phyloP scores from a whole-genome alignment of 352 stramenopile genomes.

The Globisporangium emineosum region DNA sequence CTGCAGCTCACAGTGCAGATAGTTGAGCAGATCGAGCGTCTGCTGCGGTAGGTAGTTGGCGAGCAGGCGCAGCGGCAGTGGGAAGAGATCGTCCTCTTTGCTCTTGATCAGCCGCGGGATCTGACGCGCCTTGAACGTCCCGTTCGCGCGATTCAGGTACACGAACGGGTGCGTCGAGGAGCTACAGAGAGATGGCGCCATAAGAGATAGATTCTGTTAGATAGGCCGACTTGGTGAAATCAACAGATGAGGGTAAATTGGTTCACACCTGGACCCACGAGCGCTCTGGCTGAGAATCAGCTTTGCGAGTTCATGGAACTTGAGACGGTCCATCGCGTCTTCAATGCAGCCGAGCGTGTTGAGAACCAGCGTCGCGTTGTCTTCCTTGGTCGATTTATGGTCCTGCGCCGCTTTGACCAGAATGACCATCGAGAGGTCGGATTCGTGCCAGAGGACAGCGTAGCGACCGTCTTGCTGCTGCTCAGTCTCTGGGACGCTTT shows the following conservation, averaged over 20 bases:
- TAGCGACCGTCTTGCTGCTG: slow-evolving; percentile 4
- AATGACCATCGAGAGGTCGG: slow-evolving; percentile 45
- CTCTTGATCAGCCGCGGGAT: slow-evolving; percentile 52
- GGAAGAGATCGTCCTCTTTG: slow-evolving; percentile 49
- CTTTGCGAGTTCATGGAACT: slow-evolving; percentile 35
- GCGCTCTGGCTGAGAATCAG: slow-evolving; percentile 27
- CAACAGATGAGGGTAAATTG: neutral
- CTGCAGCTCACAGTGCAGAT: slow-evolving; percentile 41
- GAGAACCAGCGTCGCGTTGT: slow-evolving; percentile 7
- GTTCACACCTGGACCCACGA: slow-evolving; percentile 3
- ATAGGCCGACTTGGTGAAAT: neutral
- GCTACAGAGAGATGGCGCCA: neutral
- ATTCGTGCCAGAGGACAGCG: slow-evolving; percentile 49
- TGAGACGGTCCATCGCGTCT: slow-evolving; percentile 16
- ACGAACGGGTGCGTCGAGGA: slow-evolving; percentile 33
- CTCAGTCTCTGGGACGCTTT: neutral
- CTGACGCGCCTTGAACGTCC: slow-evolving; percentile 45
- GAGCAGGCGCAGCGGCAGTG: slow-evolving; percentile 37
- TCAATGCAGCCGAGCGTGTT: slow-evolving; percentile 7
- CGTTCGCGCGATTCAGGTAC: slow-evolving; percentile 58
- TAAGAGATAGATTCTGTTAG: neutral
- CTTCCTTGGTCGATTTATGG: neutral
- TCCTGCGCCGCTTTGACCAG: slow-evolving; percentile 27
- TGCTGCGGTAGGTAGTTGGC: slow-evolving; percentile 44
- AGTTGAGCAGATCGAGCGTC: slow-evolving; percentile 35